Percentiles rank a stretch among this genome's conserved stretches.
Evolutionary conservation across 2,329 filamentous ascomycete species (phyloP).

Genomic region (Aspergillus vadensis): DNA sequence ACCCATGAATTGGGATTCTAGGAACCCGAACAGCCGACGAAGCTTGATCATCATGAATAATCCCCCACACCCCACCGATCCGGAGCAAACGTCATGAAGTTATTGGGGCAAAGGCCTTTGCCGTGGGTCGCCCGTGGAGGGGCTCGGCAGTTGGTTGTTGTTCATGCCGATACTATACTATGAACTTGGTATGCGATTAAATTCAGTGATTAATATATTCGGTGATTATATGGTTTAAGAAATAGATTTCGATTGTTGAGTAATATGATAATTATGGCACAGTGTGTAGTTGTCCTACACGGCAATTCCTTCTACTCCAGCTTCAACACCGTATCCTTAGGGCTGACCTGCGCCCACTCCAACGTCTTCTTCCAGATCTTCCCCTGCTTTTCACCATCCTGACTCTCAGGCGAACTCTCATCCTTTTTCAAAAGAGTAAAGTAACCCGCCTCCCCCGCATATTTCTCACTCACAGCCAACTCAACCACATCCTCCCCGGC

Average conservation of each 20-base stretch:
- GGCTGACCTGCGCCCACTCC: conserved; percentile 9
- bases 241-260: too few relatives aligned
- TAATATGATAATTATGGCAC: too few relatives aligned
- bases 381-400: conserved; percentile 6
- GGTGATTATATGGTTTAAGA: too few relatives aligned
- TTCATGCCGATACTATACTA: background rate
- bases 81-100: conserved; percentile 17
- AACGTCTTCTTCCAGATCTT: conserved; percentile 15
- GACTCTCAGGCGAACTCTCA: background rate
- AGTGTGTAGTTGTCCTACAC: too few relatives aligned
- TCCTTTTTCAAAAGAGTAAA: background rate
- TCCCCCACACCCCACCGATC: conserved; percentile 25
- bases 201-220: too few relatives aligned
- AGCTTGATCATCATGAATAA: conserved; percentile 31
- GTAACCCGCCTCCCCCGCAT: background rate
- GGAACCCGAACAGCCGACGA: background rate
- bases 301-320: background rate
- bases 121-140: conserved; percentile 21
- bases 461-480: background rate
- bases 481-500: background rate
- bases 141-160: conserved; percentile 15
- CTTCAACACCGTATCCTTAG: background rate
- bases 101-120: conserved; percentile 16
- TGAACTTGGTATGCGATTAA: too few relatives aligned
- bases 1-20: background rate